Evolutionary conservation across 768 basidiomycete species (phyloP).

Genomic region (Tricholoma bakamatsutake): DNA sequence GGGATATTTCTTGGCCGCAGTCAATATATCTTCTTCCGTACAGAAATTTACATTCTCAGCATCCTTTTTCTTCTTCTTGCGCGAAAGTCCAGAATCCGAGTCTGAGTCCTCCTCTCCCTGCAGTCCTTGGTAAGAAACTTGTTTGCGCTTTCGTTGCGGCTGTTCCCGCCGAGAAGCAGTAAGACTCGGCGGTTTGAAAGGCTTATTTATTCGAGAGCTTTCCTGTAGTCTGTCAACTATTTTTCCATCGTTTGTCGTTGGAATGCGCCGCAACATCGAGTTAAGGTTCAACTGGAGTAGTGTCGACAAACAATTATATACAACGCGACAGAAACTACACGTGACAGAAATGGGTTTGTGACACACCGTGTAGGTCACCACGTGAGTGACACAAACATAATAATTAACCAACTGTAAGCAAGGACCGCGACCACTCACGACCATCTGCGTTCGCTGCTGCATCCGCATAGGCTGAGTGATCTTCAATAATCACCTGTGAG

Average conservation of each 20-base stretch:
- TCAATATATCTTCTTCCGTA: slow-evolving; percentile 58
- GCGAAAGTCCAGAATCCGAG: slow-evolving; percentile 44
- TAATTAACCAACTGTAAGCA: slow-evolving; percentile 1
- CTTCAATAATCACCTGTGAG: slow-evolving; percentile 50
- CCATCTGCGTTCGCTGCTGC: slow-evolving; percentile 39
- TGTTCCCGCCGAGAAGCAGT: slow-evolving; percentile 46
- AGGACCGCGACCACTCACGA: slow-evolving; percentile 26
- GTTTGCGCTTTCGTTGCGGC: slow-evolving; percentile 78
- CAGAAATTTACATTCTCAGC: slow-evolving; percentile 47
- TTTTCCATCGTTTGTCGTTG: slow-evolving; percentile 67
- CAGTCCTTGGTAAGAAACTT: slow-evolving; percentile 79
- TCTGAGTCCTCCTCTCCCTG: slow-evolving; percentile 48
- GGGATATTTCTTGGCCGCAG: slow-evolving; percentile 64
- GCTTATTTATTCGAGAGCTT: slow-evolving; percentile 68
- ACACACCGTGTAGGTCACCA: slow-evolving; percentile 11
- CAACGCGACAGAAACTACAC: background rate
- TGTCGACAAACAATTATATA: background rate
- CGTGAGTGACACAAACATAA: background rate
- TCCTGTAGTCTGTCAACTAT: slow-evolving; percentile 63
- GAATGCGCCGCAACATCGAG: slow-evolving; percentile 62
- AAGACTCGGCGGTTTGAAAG: slow-evolving; percentile 70
- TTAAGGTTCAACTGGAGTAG: background rate
- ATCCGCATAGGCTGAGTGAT: slow-evolving; percentile 54
- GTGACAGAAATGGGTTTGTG: slow-evolving; percentile 15
- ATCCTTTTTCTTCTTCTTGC: slow-evolving; percentile 60